Evolutionary conservation across 2,329 filamentous ascomycete species (phyloP).

Genomic region (Didymella segeticola): DNA sequence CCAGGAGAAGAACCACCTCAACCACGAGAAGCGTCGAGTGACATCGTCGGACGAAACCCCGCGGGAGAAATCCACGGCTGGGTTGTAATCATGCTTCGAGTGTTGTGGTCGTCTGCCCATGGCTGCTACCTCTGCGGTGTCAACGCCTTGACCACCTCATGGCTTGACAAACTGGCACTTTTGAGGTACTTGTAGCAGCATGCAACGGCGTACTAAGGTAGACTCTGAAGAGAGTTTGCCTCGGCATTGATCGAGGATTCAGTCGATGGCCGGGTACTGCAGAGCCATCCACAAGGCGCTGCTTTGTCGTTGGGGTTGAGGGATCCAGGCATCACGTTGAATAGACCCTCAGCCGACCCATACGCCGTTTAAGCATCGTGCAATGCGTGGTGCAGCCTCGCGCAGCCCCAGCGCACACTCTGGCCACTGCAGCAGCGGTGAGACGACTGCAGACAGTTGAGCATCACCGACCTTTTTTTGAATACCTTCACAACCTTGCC

Average conservation of each 20-base stretch:
- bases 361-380: neutral
- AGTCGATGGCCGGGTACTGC: no score
- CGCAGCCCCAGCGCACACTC: neutral
- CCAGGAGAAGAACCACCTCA: conserved; percentile 73
- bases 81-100: conserved; percentile 25
- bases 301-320: neutral
- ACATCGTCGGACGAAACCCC: conserved; percentile 44
- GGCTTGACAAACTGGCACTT: neutral
- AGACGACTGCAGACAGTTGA: neutral
- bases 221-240: neutral
- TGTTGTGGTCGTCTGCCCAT: conserved; percentile 10
- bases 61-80: conserved; percentile 39
- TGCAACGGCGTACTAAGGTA: no score
- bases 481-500: neutral
- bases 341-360: neutral
- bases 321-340: neutral
- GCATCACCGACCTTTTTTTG: neutral
- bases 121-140: conserved; percentile 3
- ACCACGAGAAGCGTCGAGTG: conserved; percentile 54
- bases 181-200: no score
- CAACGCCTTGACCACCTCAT: neutral
- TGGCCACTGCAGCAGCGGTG: neutral
- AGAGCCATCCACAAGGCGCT: neutral
- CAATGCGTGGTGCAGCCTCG: neutral
- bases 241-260: no score